Conservation (phyloP, 2,329 filamentous ascomycete genomes). For the Diaporthe eres region DNA sequence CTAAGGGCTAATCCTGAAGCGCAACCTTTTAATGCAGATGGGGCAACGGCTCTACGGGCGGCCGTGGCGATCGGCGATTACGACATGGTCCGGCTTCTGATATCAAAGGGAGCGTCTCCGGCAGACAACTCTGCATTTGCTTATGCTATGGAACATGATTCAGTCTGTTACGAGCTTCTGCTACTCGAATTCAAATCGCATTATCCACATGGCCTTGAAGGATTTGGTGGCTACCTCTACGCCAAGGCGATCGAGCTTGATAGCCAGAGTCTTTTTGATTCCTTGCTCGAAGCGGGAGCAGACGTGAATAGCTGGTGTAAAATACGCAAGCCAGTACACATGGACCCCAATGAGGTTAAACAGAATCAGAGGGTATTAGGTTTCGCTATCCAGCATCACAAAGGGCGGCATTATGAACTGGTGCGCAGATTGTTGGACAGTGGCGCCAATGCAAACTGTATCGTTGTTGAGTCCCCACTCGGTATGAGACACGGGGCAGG, state of each 20-base stretch:
- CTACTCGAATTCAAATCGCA: background rate
- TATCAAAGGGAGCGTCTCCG: background rate
- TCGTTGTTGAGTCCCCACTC: too few species aligned
- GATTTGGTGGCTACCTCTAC: background rate
- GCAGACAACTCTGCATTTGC: background rate
- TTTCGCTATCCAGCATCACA: background rate
- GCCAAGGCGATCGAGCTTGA: background rate
- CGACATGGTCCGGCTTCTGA: background rate
- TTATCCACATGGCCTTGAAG: background rate
- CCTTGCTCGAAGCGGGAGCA: background rate
- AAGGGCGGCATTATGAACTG: background rate
- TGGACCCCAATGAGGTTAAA: too few species aligned
- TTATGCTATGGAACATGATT: background rate
- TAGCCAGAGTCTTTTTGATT: background rate
- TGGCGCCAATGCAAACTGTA: too few species aligned
- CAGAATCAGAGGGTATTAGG: background rate
- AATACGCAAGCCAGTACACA: background rate
- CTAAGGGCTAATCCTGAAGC: background rate
- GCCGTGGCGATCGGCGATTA: background rate
- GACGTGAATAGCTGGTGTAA: background rate
- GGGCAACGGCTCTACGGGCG: background rate
- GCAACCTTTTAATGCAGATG: accelerated
- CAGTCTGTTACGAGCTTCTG: background rate
- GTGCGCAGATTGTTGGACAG: background rate
- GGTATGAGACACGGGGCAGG: too few species aligned